phyloP scores from a whole-genome alignment of 306 rosid species.

The Vigna radiata region DNA sequence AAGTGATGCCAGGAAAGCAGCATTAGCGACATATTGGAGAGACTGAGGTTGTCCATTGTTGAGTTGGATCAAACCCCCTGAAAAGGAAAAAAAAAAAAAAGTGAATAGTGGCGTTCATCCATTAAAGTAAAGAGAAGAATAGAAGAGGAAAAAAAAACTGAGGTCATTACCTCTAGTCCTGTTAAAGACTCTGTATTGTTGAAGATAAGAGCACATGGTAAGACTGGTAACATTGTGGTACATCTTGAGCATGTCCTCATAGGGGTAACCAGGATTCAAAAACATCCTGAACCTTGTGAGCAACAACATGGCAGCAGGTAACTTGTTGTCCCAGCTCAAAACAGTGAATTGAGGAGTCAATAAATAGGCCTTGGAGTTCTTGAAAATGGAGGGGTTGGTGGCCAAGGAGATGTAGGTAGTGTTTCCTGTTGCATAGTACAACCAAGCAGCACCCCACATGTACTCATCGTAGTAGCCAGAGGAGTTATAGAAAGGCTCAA shows the following conservation, averaged over 20 bases:
- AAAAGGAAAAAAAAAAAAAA: no score
- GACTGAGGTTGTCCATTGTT: conserved; percentile 56
- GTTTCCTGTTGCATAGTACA: conserved; percentile 74
- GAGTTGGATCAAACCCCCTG: conserved; percentile 68
- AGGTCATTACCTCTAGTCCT: conserved; percentile 52
- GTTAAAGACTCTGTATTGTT: conserved; percentile 53
- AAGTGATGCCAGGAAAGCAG: conserved; percentile 72
- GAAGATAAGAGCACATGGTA: conserved; percentile 75
- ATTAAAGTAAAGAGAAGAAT: background rate
- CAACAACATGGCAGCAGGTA: conserved; percentile 73
- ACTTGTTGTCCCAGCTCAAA: conserved; percentile 68
- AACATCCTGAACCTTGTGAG: conserved; percentile 65
- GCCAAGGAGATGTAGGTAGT: conserved; percentile 56
- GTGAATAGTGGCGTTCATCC: no score
- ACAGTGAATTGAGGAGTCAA: conserved; percentile 51
- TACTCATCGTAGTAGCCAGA: conserved; percentile 68
- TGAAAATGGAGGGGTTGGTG: conserved; percentile 48
- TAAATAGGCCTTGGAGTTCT: conserved; percentile 52
- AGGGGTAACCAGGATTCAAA: conserved; percentile 69
- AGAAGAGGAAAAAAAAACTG: background rate
- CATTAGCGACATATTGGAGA: conserved; percentile 69
- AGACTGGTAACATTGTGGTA: conserved; percentile 63
- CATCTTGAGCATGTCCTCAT: conserved; percentile 63
- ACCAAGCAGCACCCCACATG: conserved; percentile 77
- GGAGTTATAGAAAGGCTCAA: conserved; percentile 62